Percentiles rank a stretch among this genome's conserved stretches.
These are phyloP conservation scores for Salvia rosmarinus DNA, from an alignment of 257 asterid genomes.

Conservation along the genomic window DNA sequence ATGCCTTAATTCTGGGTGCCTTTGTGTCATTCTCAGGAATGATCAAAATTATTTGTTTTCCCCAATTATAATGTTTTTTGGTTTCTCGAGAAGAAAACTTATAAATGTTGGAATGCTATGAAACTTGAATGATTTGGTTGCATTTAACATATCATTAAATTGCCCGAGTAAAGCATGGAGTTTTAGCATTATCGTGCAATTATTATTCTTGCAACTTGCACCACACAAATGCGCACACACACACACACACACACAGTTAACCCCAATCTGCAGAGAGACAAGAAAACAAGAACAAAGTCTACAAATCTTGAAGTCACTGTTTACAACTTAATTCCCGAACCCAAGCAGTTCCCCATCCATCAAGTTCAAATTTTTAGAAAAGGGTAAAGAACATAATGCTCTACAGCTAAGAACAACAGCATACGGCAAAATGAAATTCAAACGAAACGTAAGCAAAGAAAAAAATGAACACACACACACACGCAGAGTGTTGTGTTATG, in stretches of 20 bases:
- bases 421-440: slow-evolving; percentile 3
- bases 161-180: background rate
- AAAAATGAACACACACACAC: background rate
- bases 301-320: slow-evolving; percentile 15
- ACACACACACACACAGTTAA: background rate
- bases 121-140: slow-evolving; percentile 25
- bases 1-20: slow-evolving; percentile 23
- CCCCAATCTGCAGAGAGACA: background rate
- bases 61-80: background rate
- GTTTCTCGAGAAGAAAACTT: background rate
- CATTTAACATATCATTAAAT: slow-evolving; percentile 25
- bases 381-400: background rate
- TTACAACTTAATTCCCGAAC: background rate
- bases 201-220: background rate
- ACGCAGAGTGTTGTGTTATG: background rate
- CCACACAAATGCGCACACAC: too few relatives aligned
- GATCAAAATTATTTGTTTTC: background rate
- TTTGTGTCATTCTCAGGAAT: slow-evolving; percentile 10
- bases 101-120: slow-evolving; percentile 14
- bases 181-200: background rate
- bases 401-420: background rate
- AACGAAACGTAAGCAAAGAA: background rate
- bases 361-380: slow-evolving; percentile 8
- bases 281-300: background rate
- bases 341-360: slow-evolving; percentile 13